Base-by-base conservation (phyloP, 164 flowering plant genomes). In the Buxus sempervirens region DNA sequence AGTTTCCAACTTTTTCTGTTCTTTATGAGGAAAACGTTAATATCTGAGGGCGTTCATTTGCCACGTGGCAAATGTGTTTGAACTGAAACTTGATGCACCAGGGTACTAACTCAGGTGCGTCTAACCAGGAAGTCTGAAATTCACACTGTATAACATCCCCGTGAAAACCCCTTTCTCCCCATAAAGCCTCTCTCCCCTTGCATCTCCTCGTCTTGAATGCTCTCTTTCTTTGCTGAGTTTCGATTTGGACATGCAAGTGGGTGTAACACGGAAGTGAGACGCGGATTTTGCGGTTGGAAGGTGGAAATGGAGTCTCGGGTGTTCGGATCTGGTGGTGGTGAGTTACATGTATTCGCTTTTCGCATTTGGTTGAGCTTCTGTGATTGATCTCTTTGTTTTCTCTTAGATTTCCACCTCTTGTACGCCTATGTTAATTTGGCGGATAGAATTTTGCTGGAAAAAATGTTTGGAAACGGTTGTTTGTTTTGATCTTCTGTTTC, bases 271-370 rank as follows among this genome's bases (percentile, higher is more conserved):
- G 27, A 41, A 7, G 42, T 22, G 6, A 2, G 25, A 48, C 15
- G n/a, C 18, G 10, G 24, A 4, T 38, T 24, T 23, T 41, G 64
- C n/a, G 25, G 19, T 36, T 61, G 38, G 15, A 23, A 42, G 15
- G 38, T 32, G 38, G 38, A 42, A 61, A 18, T 28, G 62, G 19
- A 0, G 62, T n/a, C 53, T 41, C 54, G 5, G 42, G 42, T 62
- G 65, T 54, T 62, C 20, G 65, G 65, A 62, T 62, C 65, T 62
- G 65, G 28, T 45, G 27, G 54, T 24, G 54, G 65, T 24, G 54
- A 62, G 65, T 32, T 32, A 32, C 7, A 36, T 62, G 13, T n/a
- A n/a, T n/a, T 21, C 22, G 24, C 22, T 22, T 16, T 12, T 42
- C 14, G 18, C 14, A 12, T 62, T 13, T 10, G 21, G 1, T 10